Evolutionary conservation across 352 stramenopile genomes (phyloP).

Genomic region (Phytophthora palmivora): DNA sequence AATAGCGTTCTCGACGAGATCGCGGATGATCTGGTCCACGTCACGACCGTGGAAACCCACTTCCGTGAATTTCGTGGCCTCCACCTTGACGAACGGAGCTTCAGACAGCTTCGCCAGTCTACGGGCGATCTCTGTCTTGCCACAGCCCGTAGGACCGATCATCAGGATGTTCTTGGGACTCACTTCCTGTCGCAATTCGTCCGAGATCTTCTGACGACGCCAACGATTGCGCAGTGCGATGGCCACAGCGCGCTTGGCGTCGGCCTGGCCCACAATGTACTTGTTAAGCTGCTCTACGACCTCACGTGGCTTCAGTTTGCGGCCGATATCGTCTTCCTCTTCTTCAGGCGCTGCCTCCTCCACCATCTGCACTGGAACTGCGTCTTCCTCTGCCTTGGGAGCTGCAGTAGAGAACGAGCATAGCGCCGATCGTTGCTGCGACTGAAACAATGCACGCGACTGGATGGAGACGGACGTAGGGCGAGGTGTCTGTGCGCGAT

Average conservation of each 20-base stretch:
- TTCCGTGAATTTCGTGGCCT: slow-evolving; percentile 99
- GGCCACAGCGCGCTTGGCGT: slow-evolving; percentile 98
- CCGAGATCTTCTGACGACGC: slow-evolving; percentile 95
- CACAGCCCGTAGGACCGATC: slow-evolving; percentile 98
- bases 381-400: slow-evolving; percentile 37
- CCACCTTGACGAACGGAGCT: slow-evolving; percentile 98
- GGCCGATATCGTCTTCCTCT: slow-evolving; percentile 70
- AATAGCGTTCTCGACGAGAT: slow-evolving; percentile 98
- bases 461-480: slow-evolving; percentile 3
- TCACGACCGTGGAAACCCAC: slow-evolving; percentile 99
- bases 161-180: slow-evolving; percentile 99
- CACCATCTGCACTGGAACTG: slow-evolving; percentile 33
- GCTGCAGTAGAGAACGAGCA: slow-evolving; percentile 46
- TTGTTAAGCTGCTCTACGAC: slow-evolving; percentile 97
- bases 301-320: slow-evolving; percentile 91
- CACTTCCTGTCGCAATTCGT: slow-evolving; percentile 91
- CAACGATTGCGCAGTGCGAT: slow-evolving; percentile 99
- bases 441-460: slow-evolving; percentile 21
- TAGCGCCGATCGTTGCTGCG: slow-evolving; percentile 1
- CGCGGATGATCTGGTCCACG: slow-evolving; percentile 99
- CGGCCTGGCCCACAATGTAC: slow-evolving; percentile 97
- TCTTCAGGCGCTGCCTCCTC: slow-evolving; percentile 38
- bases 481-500: slow-evolving; percentile 10
- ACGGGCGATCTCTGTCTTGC: slow-evolving; percentile 98
- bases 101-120: slow-evolving; percentile 97